These are phyloP conservation scores for Carnegiea gigantea DNA, from an alignment of 179 eudicot genomes.

Conservation along the genomic window DNA sequence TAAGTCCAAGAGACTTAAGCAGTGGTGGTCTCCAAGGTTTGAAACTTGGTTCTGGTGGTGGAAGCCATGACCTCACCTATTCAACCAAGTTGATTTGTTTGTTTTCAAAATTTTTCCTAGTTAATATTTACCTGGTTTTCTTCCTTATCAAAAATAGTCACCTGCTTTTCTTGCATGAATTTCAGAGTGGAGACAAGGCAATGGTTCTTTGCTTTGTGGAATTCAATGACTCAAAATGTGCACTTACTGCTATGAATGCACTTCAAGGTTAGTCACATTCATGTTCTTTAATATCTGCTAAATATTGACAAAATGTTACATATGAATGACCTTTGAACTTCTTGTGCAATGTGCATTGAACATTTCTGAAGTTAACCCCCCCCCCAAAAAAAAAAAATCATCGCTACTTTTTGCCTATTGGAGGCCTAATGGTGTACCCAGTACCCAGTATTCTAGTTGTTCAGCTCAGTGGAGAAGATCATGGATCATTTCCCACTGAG, in stretches of 20 bases:
- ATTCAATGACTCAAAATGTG: constrained; percentile 77
- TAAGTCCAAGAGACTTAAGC: not conserved
- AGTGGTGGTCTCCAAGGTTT: not conserved
- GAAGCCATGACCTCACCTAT: not conserved
- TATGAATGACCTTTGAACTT: constrained; percentile 1
- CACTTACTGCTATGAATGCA: constrained; percentile 89
- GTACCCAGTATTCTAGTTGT: no score
- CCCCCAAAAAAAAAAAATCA: no score
- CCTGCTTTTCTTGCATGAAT: constrained; percentile 1
- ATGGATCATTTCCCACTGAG: not conserved
- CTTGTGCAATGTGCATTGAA: not conserved
- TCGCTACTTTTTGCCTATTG: no score
- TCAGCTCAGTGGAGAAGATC: not conserved
- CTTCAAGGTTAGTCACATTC: constrained; percentile 62
- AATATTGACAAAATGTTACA: not conserved
- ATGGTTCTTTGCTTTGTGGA: constrained; percentile 88
- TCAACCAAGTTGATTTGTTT: not conserved
- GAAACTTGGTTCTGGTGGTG: not conserved
- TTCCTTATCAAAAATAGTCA: not conserved
- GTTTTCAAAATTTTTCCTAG: not conserved
- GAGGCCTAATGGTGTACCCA: no score
- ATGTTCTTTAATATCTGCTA: constrained; percentile 6
- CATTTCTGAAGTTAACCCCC: not conserved
- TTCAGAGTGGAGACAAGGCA: constrained; percentile 90
- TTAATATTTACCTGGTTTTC: not conserved